Evolutionary conservation across 495 filamentous ascomycete genomes (phyloP), one percentile per base, ranked within the genome.

Genomic region (Penicillium taxi): DNA sequence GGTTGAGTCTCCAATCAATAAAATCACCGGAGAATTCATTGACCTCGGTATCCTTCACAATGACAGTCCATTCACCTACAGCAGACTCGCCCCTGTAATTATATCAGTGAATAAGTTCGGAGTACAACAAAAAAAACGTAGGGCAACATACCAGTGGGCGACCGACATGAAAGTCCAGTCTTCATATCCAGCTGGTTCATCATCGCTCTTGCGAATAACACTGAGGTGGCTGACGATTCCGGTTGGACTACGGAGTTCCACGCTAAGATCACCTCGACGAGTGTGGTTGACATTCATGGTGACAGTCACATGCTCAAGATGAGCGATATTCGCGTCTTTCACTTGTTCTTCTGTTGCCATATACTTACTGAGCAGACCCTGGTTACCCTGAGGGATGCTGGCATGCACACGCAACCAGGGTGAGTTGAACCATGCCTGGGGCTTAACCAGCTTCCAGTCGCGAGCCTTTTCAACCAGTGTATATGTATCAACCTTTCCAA

Each of bases 91-190:
- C 93, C 86, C 86, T 91, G 39, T 16, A 37, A 34, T 32, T 2
- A 26, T 38, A 30, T 55, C 37, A 55, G 44, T 26, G 8, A 19
- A 17, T 13, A 37, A 5, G 16, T 21, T 41, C 6, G 12, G 5
- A 21, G 11, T 11, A 11, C 2, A 19, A 13, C 32, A 35, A 24
- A n/a, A n/a, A n/a, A n/a, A n/a, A n/a, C n/a, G 7, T 22, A n/a
- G 13, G 45, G 16, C 5, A 40, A 59, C 80, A 61, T 73, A 91
- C 86, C 87, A 98, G 57, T 98, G 93, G 50, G 79, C 87, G 32
- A 98, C 93, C 40, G 78, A 86, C 91, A 96, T 96, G 46, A 98
- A 98, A 1, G 91, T 95, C 91, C 91, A 98, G 64, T 98, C 86
- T 24, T 78, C 67, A 52, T 96, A 98, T n/a, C 91, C 91, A 25